Evolutionary conservation across 2,329 filamentous ascomycete species (phyloP).

Genomic region (Ophiocordyceps camponoti-leonardi): DNA sequence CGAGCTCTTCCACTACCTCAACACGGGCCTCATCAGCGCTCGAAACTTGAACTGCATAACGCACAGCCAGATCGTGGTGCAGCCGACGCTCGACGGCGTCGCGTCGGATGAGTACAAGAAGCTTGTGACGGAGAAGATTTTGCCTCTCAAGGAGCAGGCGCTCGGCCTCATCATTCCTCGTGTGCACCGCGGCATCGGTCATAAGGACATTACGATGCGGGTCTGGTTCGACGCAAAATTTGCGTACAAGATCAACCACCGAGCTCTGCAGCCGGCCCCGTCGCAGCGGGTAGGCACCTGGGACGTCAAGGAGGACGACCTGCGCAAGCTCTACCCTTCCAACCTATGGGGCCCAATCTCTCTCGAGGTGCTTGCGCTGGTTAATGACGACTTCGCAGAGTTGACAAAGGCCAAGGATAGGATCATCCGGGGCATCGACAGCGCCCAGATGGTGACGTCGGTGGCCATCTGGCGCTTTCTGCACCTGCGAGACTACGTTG

Average conservation of each 20-base stretch:
- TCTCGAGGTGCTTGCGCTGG: slow-evolving; percentile 48
- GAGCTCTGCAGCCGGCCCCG: slow-evolving; percentile 26
- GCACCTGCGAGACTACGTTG: slow-evolving; percentile 72
- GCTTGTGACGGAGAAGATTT: slow-evolving; percentile 58
- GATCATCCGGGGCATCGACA: slow-evolving; percentile 43
- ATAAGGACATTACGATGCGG: slow-evolving; percentile 58
- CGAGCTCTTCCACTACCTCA: slow-evolving; percentile 82
- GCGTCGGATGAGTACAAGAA: slow-evolving; percentile 65
- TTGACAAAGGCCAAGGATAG: slow-evolving; percentile 47
- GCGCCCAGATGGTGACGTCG: slow-evolving; percentile 46
- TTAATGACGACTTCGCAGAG: slow-evolving; percentile 50
- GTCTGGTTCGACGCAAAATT: slow-evolving; percentile 71
- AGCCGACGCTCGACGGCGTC: slow-evolving; percentile 73
- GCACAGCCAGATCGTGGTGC: slow-evolving; percentile 58
- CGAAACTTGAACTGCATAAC: slow-evolving; percentile 70
- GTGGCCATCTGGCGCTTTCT: slow-evolving; percentile 81
- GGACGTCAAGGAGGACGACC: slow-evolving; percentile 49
- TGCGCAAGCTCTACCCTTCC: slow-evolving; percentile 29
- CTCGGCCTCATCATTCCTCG: slow-evolving; percentile 63
- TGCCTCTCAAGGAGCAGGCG: slow-evolving; percentile 57
- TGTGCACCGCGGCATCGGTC: slow-evolving; percentile 68
- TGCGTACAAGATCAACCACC: slow-evolving; percentile 50
- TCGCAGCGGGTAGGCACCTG: slow-evolving; percentile 39
- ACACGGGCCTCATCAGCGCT: slow-evolving; percentile 62
- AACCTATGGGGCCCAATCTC: slow-evolving; percentile 26